Percentiles rank a stretch among this genome's conserved stretches.
Conservation (phyloP, 2,329 filamentous ascomycete genomes). For the Exophiala viscosa region DNA sequence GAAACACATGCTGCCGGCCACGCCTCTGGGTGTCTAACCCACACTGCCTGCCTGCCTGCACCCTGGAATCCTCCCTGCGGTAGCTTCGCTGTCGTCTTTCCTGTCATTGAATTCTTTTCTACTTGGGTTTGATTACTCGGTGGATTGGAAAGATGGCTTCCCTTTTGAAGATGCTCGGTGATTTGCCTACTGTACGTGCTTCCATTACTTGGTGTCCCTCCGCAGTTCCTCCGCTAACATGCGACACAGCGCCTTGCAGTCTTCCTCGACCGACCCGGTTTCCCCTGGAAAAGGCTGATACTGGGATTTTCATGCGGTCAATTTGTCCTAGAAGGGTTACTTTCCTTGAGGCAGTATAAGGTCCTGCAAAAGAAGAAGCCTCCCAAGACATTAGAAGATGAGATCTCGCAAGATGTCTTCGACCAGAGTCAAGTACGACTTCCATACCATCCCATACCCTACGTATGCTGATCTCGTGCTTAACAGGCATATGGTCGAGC, state of each 20-base stretch:
- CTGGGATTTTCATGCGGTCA: conserved; percentile 91
- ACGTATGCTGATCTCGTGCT: background rate
- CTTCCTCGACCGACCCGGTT: conserved; percentile 83
- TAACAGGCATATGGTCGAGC: conserved; percentile 80
- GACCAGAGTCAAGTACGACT: conserved; percentile 76
- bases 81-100: background rate
- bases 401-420: conserved; percentile 84
- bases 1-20: background rate
- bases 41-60: background rate
- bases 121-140: background rate
- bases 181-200: conserved; percentile 27
- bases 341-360: conserved; percentile 85
- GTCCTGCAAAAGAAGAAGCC: conserved; percentile 75
- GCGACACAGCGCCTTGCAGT: conserved; percentile 63
- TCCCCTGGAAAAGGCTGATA: conserved; percentile 97
- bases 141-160: conserved; percentile 25
- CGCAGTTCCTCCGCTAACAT: conserved; percentile 3
- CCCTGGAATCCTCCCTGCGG: background rate
- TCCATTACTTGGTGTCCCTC: conserved; percentile 1
- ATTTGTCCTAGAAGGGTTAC: conserved; percentile 83
- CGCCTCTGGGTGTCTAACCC: no score
- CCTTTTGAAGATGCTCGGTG: conserved; percentile 25
- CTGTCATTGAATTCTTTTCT: background rate
- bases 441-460: background rate
- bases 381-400: conserved; percentile 80